Evolutionary conservation across 2,329 filamentous ascomycete genomes (phyloP).

Genomic region (Fusarium coffeatum): DNA sequence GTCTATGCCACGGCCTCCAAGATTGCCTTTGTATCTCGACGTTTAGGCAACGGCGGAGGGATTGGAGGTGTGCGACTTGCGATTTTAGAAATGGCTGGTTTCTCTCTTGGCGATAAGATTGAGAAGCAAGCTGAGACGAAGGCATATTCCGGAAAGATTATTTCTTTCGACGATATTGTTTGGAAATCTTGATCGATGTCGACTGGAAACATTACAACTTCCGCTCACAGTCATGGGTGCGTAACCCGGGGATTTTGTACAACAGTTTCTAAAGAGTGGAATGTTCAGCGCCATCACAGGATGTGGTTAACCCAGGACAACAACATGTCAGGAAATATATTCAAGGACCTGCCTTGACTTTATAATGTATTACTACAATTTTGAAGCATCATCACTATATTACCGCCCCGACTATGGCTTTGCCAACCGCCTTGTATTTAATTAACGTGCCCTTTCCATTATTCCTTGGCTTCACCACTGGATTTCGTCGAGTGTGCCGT

Average conservation of each 20-base stretch:
- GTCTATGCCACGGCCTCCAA: slow-evolving; percentile 55
- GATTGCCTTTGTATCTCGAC: slow-evolving; percentile 47
- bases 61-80: slow-evolving; percentile 55
- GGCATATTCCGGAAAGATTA: slow-evolving; percentile 51
- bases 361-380: slow-evolving; percentile 10
- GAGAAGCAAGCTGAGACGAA: slow-evolving; percentile 53
- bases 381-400: neutral
- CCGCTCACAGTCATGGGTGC: neutral
- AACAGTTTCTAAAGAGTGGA: neutral
- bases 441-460: neutral
- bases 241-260: neutral
- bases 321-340: neutral
- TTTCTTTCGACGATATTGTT: slow-evolving; percentile 55
- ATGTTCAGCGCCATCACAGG: neutral
- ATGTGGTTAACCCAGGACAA: neutral
- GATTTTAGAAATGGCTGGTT: slow-evolving; percentile 57
- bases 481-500: slow-evolving; percentile 52
- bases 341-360: slow-evolving; percentile 6
- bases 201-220: too few relatives aligned
- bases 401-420: slow-evolving; percentile 16
- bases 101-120: slow-evolving; percentile 47
- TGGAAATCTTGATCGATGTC: slow-evolving; percentile 46
- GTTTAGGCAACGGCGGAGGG: slow-evolving; percentile 52
- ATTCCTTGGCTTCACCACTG: slow-evolving; percentile 30
- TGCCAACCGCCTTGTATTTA: slow-evolving; percentile 5